Evolutionary conservation across 495 filamentous ascomycete genomes (phyloP), one percentile per base, ranked within the genome.

Genomic region (Bathelium albidoporum): DNA sequence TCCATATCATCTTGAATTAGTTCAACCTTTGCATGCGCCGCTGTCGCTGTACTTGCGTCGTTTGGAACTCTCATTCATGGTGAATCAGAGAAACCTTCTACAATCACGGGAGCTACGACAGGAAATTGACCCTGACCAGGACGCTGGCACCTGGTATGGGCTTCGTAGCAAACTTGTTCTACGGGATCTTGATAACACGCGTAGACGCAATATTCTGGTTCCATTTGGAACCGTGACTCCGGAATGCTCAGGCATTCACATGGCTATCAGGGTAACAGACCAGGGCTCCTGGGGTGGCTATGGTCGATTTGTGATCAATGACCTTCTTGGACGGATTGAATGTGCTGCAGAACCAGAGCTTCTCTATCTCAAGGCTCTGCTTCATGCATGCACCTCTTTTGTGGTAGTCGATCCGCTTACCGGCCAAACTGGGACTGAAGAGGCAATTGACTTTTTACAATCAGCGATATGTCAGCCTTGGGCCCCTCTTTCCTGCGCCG

Each of bases 71-170:
- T n/a, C 16, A 12, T 75, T 75, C 59, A 59, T 26, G 24, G 72
- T 75, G 16, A 75, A 73, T 41, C 16, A n/a, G 26, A 36, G 44
- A 12, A 34, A 55, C 0, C 62, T 69, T 12, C 64, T 74, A 2
- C 24, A 71, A 60, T 70, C 45, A 18, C 39, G 14, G n/a, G 61
- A 74, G 41, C 58, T 75, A 14, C 24, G 58, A 7, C 58, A 67
- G 26, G 72, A 69, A 34, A 75, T 74, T 2, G 60, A 74, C 65
- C 29, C 59, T 53, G 45, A 73, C 66, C 66, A 74, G 60, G 59
- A 76, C 60, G 58, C 62, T 71, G 81, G 81, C 2, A 81, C 78
- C 1, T 78, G 74, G 75, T 82, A 83, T 61, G 81, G 81, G 0
- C 70, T 83, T 2, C 28, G 61, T 1, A 76, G 73, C 52, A 81